phyloP scores from a whole-genome alignment of 2,329 filamentous ascomycete species.

The Fonsecaea monophora region DNA sequence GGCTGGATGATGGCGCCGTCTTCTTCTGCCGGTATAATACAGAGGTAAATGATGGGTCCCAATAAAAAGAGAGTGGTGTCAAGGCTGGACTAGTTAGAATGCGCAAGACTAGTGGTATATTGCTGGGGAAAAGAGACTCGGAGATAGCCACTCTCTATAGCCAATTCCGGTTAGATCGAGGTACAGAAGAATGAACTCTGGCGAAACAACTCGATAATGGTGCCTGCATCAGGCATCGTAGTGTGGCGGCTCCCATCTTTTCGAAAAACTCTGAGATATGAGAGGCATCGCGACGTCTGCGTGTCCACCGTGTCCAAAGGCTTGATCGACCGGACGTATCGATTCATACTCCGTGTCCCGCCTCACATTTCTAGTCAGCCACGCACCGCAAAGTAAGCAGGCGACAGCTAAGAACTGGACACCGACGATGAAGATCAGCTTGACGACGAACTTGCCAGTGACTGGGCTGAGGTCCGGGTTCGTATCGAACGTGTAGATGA shows the following conservation, averaged over 20 bases:
- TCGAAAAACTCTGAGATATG: neutral
- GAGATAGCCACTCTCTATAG: too few relatives aligned
- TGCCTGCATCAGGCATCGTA: neutral
- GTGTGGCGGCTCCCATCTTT: neutral
- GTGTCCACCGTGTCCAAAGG: neutral
- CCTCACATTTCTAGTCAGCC: neutral
- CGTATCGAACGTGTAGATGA: neutral
- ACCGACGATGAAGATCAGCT: neutral
- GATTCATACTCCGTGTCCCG: neutral
- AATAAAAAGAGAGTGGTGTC: too few relatives aligned
- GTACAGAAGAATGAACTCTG: too few relatives aligned
- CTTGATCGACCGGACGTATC: neutral
- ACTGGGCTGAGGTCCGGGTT: neutral
- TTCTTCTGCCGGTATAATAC: too few relatives aligned
- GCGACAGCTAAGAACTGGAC: neutral
- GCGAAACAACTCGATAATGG: neutral
- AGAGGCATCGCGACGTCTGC: neutral
- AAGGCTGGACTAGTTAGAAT: too few relatives aligned
- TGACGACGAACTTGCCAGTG: neutral
- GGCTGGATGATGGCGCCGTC: too few relatives aligned
- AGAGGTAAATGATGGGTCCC: too few relatives aligned
- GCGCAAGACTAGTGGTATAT: too few relatives aligned
- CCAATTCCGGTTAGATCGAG: too few relatives aligned
- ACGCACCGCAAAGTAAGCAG: neutral
- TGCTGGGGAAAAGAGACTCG: too few relatives aligned